These are phyloP conservation scores for Phaeophleospora eucalypticola DNA, from an alignment of 2,329 filamentous ascomycete genomes.

Conservation along the genomic window DNA sequence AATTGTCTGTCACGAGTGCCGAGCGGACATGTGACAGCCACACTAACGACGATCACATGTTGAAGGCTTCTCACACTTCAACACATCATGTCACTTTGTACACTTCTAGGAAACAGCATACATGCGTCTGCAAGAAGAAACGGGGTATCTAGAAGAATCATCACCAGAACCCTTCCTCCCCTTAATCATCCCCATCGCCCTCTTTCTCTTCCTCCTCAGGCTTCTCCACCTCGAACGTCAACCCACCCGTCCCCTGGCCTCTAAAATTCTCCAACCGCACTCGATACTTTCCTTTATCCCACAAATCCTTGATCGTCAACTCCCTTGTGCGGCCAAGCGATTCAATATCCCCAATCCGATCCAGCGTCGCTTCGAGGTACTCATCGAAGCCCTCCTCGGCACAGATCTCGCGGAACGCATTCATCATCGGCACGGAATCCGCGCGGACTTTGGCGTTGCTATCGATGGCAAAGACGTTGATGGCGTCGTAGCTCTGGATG, in stretches of 20 bases:
- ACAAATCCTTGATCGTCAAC: slow-evolving; percentile 90
- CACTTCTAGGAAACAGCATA: neutral
- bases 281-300: slow-evolving; percentile 75
- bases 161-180: neutral
- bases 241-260: slow-evolving; percentile 44
- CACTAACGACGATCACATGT: too few species aligned
- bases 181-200: neutral
- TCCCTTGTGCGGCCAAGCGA: slow-evolving; percentile 90
- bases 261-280: slow-evolving; percentile 50
- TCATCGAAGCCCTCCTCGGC: slow-evolving; percentile 70
- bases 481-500: slow-evolving; percentile 81
- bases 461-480: slow-evolving; percentile 94
- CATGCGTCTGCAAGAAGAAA: too few species aligned
- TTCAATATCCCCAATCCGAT: slow-evolving; percentile 89
- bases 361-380: slow-evolving; percentile 74
- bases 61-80: too few species aligned
- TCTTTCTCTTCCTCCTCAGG: slow-evolving; percentile 23
- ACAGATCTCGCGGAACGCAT: slow-evolving; percentile 83
- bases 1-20: too few species aligned
- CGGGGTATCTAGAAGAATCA: neutral
- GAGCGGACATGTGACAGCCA: too few species aligned
- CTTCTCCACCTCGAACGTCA: slow-evolving; percentile 45
- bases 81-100: too few species aligned
- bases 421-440: slow-evolving; percentile 93
- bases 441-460: slow-evolving; percentile 81